phyloP scores from a whole-genome alignment of 2,329 filamentous ascomycete species.

The Hypoxylon rubiginosum region DNA sequence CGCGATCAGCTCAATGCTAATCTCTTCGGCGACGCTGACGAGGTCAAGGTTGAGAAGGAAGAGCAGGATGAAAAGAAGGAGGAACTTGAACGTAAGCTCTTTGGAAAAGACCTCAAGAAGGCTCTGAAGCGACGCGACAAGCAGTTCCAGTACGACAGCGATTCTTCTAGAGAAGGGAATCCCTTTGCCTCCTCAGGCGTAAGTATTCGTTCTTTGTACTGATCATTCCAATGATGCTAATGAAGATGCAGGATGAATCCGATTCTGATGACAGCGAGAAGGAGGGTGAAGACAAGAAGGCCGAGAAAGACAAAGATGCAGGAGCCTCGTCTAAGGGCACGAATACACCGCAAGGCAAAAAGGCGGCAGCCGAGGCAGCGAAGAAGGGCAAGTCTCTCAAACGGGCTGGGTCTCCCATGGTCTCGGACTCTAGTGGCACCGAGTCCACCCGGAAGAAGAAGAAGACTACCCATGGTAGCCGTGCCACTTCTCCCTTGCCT shows the following conservation, averaged over 20 bases:
- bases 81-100: conserved; percentile 75
- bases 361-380: conserved; percentile 59
- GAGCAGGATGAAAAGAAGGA: conserved; percentile 77
- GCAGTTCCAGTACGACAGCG: conserved; percentile 86
- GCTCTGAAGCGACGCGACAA: conserved; percentile 87
- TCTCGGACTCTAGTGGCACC: conserved; percentile 92
- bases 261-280: conserved; percentile 63
- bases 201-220: conserved; percentile 53
- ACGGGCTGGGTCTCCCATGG: conserved; percentile 85
- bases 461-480: conserved; percentile 68
- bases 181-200: conserved; percentile 65
- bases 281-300: conserved; percentile 72
- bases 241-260: conserved; percentile 48
- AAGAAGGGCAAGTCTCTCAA: conserved; percentile 78
- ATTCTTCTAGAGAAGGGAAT: conserved; percentile 64
- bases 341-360: conserved; percentile 67
- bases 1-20: conserved; percentile 89
- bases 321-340: conserved; percentile 77
- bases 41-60: conserved; percentile 80
- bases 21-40: conserved; percentile 78
- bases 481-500: conserved; percentile 68
- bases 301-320: conserved; percentile 69
- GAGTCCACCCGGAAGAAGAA: conserved; percentile 87
- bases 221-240: conserved; percentile 40
- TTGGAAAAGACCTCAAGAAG: conserved; percentile 84